phyloP scores from a whole-genome alignment of 2,329 filamentous ascomycete genomes.

The Pseudocercospora eumusae region DNA sequence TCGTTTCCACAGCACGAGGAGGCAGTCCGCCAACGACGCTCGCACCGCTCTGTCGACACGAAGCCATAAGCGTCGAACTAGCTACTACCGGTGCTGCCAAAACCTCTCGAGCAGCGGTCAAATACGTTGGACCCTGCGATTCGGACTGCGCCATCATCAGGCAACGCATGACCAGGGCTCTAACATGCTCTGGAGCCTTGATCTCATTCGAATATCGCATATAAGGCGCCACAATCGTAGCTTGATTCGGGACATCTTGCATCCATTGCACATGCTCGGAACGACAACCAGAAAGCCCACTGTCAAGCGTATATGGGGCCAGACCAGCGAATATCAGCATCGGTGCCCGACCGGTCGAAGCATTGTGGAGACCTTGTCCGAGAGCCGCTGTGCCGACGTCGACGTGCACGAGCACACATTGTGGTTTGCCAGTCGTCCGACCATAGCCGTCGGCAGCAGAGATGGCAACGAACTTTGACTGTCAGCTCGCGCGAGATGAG shows the following conservation, averaged over 20 bases:
- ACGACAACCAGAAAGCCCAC: slow-evolving; percentile 67
- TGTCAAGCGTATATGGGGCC: slow-evolving; percentile 67
- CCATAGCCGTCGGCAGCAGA: slow-evolving; percentile 80
- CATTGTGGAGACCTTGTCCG: slow-evolving; percentile 73
- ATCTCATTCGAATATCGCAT: slow-evolving; percentile 77
- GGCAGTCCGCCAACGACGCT: slow-evolving; percentile 60
- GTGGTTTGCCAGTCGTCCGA: slow-evolving; percentile 65
- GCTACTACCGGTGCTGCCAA: slow-evolving; percentile 62
- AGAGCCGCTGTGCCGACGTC: slow-evolving; percentile 79
- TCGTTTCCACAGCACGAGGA: slow-evolving; percentile 53
- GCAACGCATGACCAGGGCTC: slow-evolving; percentile 80
- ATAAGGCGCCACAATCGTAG: slow-evolving; percentile 74
- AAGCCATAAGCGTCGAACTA: slow-evolving; percentile 60
- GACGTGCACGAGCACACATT: slow-evolving; percentile 74
- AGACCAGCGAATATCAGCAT: slow-evolving; percentile 74
- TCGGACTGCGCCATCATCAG: slow-evolving; percentile 70
- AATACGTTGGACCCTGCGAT: slow-evolving; percentile 73
- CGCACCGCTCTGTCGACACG: slow-evolving; percentile 44
- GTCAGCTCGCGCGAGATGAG: background rate
- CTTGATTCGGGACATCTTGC: slow-evolving; percentile 75
- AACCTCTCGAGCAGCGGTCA: slow-evolving; percentile 72
- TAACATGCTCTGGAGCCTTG: slow-evolving; percentile 76
- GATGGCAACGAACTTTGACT: slow-evolving; percentile 73
- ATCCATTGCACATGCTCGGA: slow-evolving; percentile 83
- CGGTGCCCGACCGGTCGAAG: slow-evolving; percentile 68